phyloP scores from a whole-genome alignment of 2,329 filamentous ascomycete genomes.

The Balansia obtecta region DNA sequence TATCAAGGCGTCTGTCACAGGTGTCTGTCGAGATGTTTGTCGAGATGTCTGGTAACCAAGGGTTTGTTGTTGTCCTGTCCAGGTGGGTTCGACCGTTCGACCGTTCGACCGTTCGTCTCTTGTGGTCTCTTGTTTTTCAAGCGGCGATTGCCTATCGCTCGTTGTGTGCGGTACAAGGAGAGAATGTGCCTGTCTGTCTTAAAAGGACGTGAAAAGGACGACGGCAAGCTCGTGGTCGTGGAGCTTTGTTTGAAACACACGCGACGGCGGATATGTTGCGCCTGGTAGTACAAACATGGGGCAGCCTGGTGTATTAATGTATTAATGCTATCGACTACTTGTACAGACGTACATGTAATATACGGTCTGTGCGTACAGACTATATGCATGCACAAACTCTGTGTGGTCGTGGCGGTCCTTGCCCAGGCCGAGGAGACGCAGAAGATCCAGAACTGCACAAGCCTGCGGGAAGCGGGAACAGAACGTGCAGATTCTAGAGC shows the following conservation, averaged over 20 bases:
- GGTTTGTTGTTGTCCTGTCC: neutral
- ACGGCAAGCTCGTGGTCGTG: neutral
- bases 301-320: neutral
- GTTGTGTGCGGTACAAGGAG: neutral
- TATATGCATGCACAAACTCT: too few relatives aligned
- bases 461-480: neutral
- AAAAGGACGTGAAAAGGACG: too few relatives aligned
- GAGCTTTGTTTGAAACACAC: slow-evolving; percentile 3
- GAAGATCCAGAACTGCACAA: neutral
- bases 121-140: neutral
- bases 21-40: too few relatives aligned
- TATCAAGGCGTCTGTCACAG: too few relatives aligned
- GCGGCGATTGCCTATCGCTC: neutral
- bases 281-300: neutral
- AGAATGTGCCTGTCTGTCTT: neutral
- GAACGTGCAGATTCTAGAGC: neutral
- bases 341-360: too few relatives aligned
- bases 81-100: neutral
- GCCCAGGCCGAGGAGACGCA: too few relatives aligned
- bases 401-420: too few relatives aligned
- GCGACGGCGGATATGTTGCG: neutral
- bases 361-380: too few relatives aligned
- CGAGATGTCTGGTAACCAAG: neutral
- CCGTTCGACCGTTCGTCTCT: neutral
- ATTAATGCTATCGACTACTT: neutral